Percentiles rank a stretch among this genome's conserved stretches.
These are phyloP conservation scores for Debaryomycetaceae sp. DNA, from an alignment of 1,139 yeast genomes.

Conservation along the genomic window DNA sequence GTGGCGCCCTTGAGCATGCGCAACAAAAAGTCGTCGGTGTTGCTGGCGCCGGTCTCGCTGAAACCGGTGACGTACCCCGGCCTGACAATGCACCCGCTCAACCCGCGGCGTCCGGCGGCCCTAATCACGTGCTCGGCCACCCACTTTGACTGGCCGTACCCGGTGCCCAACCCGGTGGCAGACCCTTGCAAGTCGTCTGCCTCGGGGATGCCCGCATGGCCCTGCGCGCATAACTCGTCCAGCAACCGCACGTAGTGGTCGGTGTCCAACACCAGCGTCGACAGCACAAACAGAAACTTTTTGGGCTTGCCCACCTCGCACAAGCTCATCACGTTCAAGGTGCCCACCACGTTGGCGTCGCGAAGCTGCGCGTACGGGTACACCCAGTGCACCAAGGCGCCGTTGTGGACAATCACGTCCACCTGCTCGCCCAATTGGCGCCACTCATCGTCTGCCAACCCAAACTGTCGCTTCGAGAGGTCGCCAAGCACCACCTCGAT, in stretches of 20 bases:
- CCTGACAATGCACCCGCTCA: slow-evolving; percentile 83
- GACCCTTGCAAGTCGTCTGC: slow-evolving; percentile 81
- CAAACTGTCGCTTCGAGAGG: slow-evolving; percentile 67
- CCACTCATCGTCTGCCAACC: slow-evolving; percentile 62
- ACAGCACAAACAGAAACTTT: slow-evolving; percentile 84
- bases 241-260: slow-evolving; percentile 75
- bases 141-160: slow-evolving; percentile 98
- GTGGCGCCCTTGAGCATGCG: slow-evolving; percentile 93
- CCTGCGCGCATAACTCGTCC: slow-evolving; percentile 60
- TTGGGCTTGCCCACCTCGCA: slow-evolving; percentile 83
- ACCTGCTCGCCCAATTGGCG: slow-evolving; percentile 46
- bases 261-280: slow-evolving; percentile 89
- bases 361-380: slow-evolving; percentile 88
- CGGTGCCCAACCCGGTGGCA: slow-evolving; percentile 75
- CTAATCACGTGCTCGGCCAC: slow-evolving; percentile 88
- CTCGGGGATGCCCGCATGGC: slow-evolving; percentile 72
- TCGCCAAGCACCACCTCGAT: slow-evolving; percentile 83
- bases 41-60: slow-evolving; percentile 76
- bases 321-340: slow-evolving; percentile 77
- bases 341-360: slow-evolving; percentile 89
- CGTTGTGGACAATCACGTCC: slow-evolving; percentile 90
- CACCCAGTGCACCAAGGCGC: slow-evolving; percentile 98
- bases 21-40: slow-evolving; percentile 92
- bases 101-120: slow-evolving; percentile 81
- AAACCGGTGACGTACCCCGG: slow-evolving; percentile 97